Evolutionary conservation across 2,329 filamentous ascomycete genomes (phyloP).

Genomic region (Pseudophaeomoniella oleicola): DNA sequence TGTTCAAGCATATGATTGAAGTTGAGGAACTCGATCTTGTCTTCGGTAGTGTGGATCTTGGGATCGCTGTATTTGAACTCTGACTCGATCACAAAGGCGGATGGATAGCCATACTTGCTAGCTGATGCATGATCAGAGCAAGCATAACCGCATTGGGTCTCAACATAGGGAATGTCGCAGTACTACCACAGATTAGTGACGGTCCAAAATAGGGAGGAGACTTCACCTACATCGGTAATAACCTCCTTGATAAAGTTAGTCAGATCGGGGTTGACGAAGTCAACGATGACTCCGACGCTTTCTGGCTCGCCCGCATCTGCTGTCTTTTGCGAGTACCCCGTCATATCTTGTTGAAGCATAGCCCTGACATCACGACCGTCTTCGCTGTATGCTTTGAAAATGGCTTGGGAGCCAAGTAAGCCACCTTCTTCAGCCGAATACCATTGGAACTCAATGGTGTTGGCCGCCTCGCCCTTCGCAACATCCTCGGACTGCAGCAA

Average conservation of each 20-base stretch:
- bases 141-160: slow-evolving; percentile 81
- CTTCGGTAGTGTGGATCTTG: slow-evolving; percentile 59
- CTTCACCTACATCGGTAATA: slow-evolving; percentile 45
- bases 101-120: slow-evolving; percentile 50
- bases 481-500: slow-evolving; percentile 61
- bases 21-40: slow-evolving; percentile 55
- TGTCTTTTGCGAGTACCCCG: slow-evolving; percentile 71
- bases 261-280: slow-evolving; percentile 70
- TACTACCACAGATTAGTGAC: slow-evolving; percentile 39
- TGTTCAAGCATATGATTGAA: slow-evolving; percentile 91
- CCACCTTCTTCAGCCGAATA: slow-evolving; percentile 85
- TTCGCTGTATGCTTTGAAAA: slow-evolving; percentile 71
- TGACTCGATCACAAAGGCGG: slow-evolving; percentile 50
- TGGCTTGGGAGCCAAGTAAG: slow-evolving; percentile 72
- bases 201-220: neutral
- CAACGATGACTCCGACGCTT: slow-evolving; percentile 81
- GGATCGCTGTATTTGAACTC: slow-evolving; percentile 47
- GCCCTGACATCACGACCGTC: slow-evolving; percentile 66
- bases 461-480: slow-evolving; percentile 54
- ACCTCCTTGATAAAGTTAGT: slow-evolving; percentile 85
- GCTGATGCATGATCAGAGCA: slow-evolving; percentile 59
- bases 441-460: slow-evolving; percentile 95
- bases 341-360: slow-evolving; percentile 99
- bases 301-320: slow-evolving; percentile 69
- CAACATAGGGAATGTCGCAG: slow-evolving; percentile 72